A percentile compares a stretch with the other conserved stretches of the same genome.
These are phyloP conservation scores for Globisporangium middletonii DNA, from an alignment of 352 stramenopile species.

Conservation along the genomic window DNA sequence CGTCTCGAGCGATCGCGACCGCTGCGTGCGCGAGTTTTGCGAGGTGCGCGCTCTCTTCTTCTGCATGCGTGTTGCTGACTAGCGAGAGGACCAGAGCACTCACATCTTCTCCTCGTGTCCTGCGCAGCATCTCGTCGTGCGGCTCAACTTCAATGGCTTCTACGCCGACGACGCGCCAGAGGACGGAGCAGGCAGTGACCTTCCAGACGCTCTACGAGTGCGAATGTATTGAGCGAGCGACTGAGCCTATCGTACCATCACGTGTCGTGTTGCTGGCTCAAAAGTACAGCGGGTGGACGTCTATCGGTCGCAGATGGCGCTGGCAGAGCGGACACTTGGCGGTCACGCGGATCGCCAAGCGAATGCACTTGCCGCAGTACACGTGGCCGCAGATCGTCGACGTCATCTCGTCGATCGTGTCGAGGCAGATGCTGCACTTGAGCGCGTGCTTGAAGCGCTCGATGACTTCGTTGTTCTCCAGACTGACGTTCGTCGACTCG, in stretches of 20 bases:
- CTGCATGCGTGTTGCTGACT: not conserved
- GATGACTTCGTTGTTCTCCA: conserved; percentile 71
- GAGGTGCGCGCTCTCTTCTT: conserved; percentile 22
- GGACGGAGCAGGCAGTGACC: not conserved
- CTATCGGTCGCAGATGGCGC: conserved; percentile 43
- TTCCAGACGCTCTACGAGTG: not conserved
- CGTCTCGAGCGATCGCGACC: conserved; percentile 17
- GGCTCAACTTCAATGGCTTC: conserved; percentile 55
- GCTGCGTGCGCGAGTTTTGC: conserved; percentile 29
- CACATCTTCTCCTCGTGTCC: not conserved
- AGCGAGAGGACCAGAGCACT: no score
- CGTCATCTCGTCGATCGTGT: conserved; percentile 73
- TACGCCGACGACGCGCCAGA: conserved; percentile 12
- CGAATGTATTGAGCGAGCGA: not conserved
- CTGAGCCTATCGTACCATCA: not conserved
- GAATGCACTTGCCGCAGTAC: conserved; percentile 73
- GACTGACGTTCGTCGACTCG: conserved; percentile 63
- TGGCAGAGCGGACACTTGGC: conserved; percentile 77
- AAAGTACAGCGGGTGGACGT: conserved; percentile 81
- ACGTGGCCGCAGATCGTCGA: conserved; percentile 78
- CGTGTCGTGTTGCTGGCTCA: conserved; percentile 19
- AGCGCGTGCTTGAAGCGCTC: conserved; percentile 69
- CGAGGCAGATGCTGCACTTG: conserved; percentile 83
- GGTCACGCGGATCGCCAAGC: conserved; percentile 55
- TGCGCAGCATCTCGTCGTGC: conserved; percentile 46